Percentiles rank a stretch among this genome's conserved stretches.
Evolutionary conservation across 129 eudicot genomes (phyloP).

Genomic region (Rutidosis leptorrhynchoides): DNA sequence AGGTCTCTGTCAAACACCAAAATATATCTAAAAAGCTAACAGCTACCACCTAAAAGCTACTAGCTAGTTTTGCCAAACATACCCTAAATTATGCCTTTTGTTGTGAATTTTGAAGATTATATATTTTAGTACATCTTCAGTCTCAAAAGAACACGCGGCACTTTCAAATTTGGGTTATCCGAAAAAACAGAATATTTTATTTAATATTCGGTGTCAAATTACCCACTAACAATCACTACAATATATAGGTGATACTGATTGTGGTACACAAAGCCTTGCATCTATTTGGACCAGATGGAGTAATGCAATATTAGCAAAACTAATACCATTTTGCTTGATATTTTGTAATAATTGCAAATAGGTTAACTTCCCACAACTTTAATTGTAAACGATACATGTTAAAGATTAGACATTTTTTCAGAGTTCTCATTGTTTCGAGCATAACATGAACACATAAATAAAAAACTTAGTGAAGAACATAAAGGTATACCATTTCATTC

Average conservation of each 20-base stretch:
- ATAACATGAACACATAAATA: background rate
- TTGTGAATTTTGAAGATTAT: background rate
- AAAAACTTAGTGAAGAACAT: conserved; percentile 8
- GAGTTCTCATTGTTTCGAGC: background rate
- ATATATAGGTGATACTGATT: conserved; percentile 2
- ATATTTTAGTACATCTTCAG: background rate
- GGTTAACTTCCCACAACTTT: background rate
- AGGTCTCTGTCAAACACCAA: no score
- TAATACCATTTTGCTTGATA: background rate
- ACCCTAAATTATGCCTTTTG: no score
- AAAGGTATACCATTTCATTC: conserved; percentile 80
- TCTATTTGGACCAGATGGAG: background rate
- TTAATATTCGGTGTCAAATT: background rate
- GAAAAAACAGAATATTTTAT: background rate
- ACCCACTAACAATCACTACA: background rate
- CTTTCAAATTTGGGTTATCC: background rate
- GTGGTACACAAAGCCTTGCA: background rate
- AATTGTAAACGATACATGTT: background rate
- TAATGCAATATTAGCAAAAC: background rate
- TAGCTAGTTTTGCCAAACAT: no score
- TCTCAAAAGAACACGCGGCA: background rate
- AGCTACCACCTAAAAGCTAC: no score
- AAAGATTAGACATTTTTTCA: background rate
- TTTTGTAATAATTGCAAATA: background rate
- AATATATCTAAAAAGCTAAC: no score